Base-by-base conservation (phyloP, 2,329 filamentous ascomycete species). In the Sporothrix schenckii region DNA sequence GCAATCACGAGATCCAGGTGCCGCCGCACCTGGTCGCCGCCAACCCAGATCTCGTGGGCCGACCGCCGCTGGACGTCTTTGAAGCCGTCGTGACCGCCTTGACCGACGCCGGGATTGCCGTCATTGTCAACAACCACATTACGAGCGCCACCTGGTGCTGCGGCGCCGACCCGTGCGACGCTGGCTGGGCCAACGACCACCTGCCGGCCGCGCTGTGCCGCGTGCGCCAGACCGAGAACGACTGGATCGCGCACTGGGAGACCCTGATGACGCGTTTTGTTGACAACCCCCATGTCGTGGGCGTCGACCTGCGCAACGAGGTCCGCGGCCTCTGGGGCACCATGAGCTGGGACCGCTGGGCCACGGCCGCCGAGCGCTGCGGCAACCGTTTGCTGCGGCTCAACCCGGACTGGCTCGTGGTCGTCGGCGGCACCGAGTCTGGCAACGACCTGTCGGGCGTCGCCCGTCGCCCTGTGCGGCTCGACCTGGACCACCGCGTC, bases 81-180 rank as follows among this genome's bases (percentile, higher is more conserved):
- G 83, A 84, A 72, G 87, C 88, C 4, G 85, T 86, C 52, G 84
- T 89, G 39, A 80, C 82, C 63, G 82, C 87, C 13, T 80, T 91
- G 75, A 91, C 89, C 10, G 84, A 86, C 39, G 86, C 83, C 13
- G 88, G 88, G 27, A 78, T 91, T 68, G 86, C 87, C 27, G 88
- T 91, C 69, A 87, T 91, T 66, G 79, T 90, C 72, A 91, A 91
- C 80, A 87, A 91, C 78, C 89, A 91, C 78, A 91, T 91, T 77
- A 91, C 89, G 1, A 84, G 84, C 61, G 87, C 89, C 11, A 86
- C 85, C 7, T 91, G 89, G 89, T 91, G 89, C 79, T 91, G 89
- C 77, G 89, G 88, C 66, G 86, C 85, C 30, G 86, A 91, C 76
- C 87, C 88, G 0, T 91, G 89, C 79, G 89, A 92, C 77, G 84